Percentiles rank a stretch among this genome's conserved stretches.
Evolutionary conservation across 179 eudicot species (phyloP).

Genomic region (Spinacia oleracea): DNA sequence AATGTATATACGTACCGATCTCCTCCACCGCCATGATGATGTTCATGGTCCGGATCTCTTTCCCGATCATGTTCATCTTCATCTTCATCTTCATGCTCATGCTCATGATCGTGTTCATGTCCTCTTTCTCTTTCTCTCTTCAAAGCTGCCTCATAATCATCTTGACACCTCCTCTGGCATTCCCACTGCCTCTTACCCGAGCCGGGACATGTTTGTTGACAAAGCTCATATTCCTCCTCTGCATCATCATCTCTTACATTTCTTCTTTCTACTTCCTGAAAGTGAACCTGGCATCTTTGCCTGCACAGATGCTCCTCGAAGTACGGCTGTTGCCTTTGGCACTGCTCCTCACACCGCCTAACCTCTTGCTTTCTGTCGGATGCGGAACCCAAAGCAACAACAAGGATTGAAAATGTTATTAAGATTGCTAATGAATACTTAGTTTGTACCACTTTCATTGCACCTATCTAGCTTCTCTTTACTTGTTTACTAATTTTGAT

Average conservation of each 20-base stretch:
- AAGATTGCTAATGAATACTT: neutral
- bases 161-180: slow-evolving; percentile 31
- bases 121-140: slow-evolving; percentile 22
- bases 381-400: neutral
- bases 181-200: slow-evolving; percentile 27
- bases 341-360: slow-evolving; percentile 26
- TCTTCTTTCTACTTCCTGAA: neutral
- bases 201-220: slow-evolving; percentile 27
- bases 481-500: too few species aligned
- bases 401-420: neutral
- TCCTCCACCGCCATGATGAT: slow-evolving; percentile 16
- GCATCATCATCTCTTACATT: slow-evolving; percentile 17
- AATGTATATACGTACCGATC: slow-evolving; percentile 22
- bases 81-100: too few species aligned
- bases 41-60: too few species aligned
- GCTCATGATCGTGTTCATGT: neutral
- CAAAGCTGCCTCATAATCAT: slow-evolving; percentile 22
- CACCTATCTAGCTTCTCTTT: neutral
- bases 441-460: slow-evolving; percentile 18
- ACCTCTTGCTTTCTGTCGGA: slow-evolving; percentile 20
- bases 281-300: slow-evolving; percentile 12
- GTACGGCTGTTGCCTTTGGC: slow-evolving; percentile 33
- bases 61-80: too few species aligned
- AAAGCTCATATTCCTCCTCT: slow-evolving; percentile 27
- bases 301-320: slow-evolving; percentile 32